Evolutionary conservation across 2,329 filamentous ascomycete genomes (phyloP).

Genomic region (Cordyceps pruinosa): DNA sequence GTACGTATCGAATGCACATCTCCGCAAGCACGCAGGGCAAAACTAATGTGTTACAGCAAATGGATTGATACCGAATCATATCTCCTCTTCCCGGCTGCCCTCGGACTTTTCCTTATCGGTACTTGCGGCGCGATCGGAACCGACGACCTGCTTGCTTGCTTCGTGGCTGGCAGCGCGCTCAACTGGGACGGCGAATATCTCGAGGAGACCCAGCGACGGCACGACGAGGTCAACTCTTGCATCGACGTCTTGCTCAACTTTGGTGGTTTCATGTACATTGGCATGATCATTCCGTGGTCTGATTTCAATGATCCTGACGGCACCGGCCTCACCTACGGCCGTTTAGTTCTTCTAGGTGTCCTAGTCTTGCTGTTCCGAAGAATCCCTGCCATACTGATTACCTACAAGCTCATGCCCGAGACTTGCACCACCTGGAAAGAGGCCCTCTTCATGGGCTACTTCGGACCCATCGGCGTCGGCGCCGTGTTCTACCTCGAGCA

Average conservation of each 20-base stretch:
- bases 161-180: conserved; percentile 50
- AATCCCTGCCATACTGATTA: conserved; percentile 47
- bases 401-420: conserved; percentile 49
- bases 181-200: conserved; percentile 59
- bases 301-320: conserved; percentile 45
- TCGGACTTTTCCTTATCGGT: conserved; percentile 51
- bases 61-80: conserved; percentile 53
- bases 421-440: conserved; percentile 48
- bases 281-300: conserved; percentile 47
- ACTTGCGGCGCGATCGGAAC: conserved; percentile 51
- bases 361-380: conserved; percentile 48
- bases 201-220: conserved; percentile 45
- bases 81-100: conserved; percentile 42
- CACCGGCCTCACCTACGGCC: conserved; percentile 44
- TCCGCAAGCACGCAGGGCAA: too few species aligned
- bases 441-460: conserved; percentile 57
- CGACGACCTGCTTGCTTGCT: conserved; percentile 55
- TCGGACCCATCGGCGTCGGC: conserved; percentile 71
- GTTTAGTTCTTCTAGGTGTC: conserved; percentile 45
- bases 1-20: conserved; percentile 15
- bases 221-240: conserved; percentile 54
- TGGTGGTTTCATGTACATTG: conserved; percentile 54
- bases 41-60: conserved; percentile 24
- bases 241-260: conserved; percentile 55
- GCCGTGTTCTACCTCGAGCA: conserved; percentile 66